phyloP scores from a whole-genome alignment of 306 rosid species.

The Rosa multiflora region DNA sequence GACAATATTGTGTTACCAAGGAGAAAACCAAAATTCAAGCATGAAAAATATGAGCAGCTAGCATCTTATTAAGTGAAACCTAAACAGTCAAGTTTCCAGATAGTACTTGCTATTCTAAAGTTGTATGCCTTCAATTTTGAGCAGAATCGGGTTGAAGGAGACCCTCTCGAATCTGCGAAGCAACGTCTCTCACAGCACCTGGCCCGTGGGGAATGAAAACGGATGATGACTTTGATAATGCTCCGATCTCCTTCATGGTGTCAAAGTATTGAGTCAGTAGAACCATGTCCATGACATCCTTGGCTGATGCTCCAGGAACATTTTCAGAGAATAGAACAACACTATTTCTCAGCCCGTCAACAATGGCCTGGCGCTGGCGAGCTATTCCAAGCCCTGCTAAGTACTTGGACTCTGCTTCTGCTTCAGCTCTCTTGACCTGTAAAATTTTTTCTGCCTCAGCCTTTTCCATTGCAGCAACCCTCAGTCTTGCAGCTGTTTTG shows the following conservation, averaged over 20 bases:
- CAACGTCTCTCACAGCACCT: slow-evolving; percentile 65
- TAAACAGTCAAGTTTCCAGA: too few species aligned
- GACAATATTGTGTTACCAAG: too few species aligned
- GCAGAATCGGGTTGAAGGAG: slow-evolving; percentile 51
- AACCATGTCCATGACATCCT: slow-evolving; percentile 81
- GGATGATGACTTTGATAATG: slow-evolving; percentile 66
- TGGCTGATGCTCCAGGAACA: slow-evolving; percentile 65
- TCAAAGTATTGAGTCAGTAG: slow-evolving; percentile 76
- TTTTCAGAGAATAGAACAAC: slow-evolving; percentile 63
- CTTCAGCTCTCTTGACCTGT: slow-evolving; percentile 75
- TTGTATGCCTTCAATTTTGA: background rate
- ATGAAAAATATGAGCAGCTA: too few species aligned
- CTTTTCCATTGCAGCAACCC: slow-evolving; percentile 66
- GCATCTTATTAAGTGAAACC: too few species aligned
- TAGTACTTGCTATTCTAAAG: too few species aligned
- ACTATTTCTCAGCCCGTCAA: slow-evolving; percentile 68
- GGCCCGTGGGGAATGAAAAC: slow-evolving; percentile 83
- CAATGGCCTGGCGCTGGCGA: slow-evolving; percentile 77
- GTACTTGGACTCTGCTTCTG: slow-evolving; percentile 73
- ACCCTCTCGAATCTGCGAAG: slow-evolving; percentile 67
- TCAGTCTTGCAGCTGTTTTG: slow-evolving; percentile 55
- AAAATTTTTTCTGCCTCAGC: slow-evolving; percentile 74
- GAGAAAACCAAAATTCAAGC: too few species aligned
- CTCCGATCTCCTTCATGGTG: slow-evolving; percentile 79
- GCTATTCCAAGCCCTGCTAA: slow-evolving; percentile 75